phyloP scores from a whole-genome alignment of 176 grass and related monocot genomes.

The Metroxylon sagu region DNA sequence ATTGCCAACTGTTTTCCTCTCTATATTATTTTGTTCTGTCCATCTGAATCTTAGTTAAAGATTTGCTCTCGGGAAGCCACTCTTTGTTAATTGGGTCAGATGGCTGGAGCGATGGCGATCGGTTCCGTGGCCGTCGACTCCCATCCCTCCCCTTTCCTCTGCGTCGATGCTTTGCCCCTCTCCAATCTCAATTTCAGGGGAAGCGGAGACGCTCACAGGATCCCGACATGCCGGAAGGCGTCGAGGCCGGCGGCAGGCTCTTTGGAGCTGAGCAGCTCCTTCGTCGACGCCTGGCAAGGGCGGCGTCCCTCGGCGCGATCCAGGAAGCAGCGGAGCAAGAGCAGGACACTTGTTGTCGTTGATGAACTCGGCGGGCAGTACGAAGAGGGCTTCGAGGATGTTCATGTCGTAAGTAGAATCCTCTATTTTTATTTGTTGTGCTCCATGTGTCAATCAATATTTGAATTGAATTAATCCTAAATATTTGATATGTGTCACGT shows the following conservation, averaged over 20 bases:
- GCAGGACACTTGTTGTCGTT: constrained; percentile 18
- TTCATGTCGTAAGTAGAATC: constrained; percentile 18
- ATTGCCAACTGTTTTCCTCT: not conserved
- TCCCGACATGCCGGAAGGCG: not conserved
- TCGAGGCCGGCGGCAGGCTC: constrained; percentile 5
- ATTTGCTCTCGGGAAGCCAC: not conserved
- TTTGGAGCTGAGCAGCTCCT: constrained; percentile 20
- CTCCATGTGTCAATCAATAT: not conserved
- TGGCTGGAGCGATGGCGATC: constrained; percentile 26
- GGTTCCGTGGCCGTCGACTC: constrained; percentile 23
- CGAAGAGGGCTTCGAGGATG: constrained; percentile 37
- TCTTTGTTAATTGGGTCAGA: not conserved
- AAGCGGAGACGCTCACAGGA: no score
- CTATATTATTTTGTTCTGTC: not conserved
- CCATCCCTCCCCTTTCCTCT: constrained; percentile 17
- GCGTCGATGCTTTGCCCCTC: not conserved
- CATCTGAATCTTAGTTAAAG: not conserved
- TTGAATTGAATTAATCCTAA: not conserved
- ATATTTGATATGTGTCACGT: no score
- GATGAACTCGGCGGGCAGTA: constrained; percentile 34
- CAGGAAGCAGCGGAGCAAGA: constrained; percentile 15
- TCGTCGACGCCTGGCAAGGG: constrained; percentile 14
- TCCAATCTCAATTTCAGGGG: constrained; percentile 9
- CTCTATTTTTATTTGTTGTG: not conserved
- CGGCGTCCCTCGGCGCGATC: not conserved